phyloP scores from a whole-genome alignment of 2,329 filamentous ascomycete genomes.

The Epicoccum sorghinum region DNA sequence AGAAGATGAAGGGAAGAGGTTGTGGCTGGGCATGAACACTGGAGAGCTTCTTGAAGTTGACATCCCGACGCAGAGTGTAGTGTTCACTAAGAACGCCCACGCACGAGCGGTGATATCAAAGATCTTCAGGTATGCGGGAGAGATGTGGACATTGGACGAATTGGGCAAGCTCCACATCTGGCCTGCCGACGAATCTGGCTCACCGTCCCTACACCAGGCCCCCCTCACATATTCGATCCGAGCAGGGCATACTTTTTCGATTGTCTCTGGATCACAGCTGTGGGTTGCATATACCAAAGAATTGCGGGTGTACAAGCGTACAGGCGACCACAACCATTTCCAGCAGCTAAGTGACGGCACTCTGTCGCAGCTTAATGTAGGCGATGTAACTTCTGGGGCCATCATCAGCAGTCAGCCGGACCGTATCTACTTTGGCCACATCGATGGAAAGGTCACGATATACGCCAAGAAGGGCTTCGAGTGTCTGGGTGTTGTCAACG shows the following conservation, averaged over 20 bases:
- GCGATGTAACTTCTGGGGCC: conserved; percentile 86
- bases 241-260: conserved; percentile 83
- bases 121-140: conserved; percentile 84
- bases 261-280: conserved; percentile 81
- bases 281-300: conserved; percentile 91
- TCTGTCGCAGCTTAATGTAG: conserved; percentile 72
- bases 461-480: conserved; percentile 79
- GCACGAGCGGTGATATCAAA: conserved; percentile 78
- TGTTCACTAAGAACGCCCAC: conserved; percentile 75
- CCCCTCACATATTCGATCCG: conserved; percentile 80
- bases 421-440: conserved; percentile 87
- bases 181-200: conserved; percentile 76
- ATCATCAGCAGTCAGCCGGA: conserved; percentile 75
- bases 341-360: conserved; percentile 79
- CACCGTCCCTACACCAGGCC: conserved; percentile 74
- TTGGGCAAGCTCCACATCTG: conserved; percentile 86
- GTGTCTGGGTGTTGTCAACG: conserved; percentile 79
- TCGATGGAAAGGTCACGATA: conserved; percentile 92
- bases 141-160: conserved; percentile 94
- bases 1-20: conserved; percentile 76
- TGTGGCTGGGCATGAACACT: conserved; percentile 90
- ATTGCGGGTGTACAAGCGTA: conserved; percentile 81
- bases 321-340: conserved; percentile 67
- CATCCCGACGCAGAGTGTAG: conserved; percentile 72
- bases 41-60: conserved; percentile 93